A percentile compares a stretch with the other conserved stretches of the same genome.
Evolutionary conservation across 2,329 filamentous ascomycete genomes (phyloP).

Genomic region (Epichloe coenophiala): DNA sequence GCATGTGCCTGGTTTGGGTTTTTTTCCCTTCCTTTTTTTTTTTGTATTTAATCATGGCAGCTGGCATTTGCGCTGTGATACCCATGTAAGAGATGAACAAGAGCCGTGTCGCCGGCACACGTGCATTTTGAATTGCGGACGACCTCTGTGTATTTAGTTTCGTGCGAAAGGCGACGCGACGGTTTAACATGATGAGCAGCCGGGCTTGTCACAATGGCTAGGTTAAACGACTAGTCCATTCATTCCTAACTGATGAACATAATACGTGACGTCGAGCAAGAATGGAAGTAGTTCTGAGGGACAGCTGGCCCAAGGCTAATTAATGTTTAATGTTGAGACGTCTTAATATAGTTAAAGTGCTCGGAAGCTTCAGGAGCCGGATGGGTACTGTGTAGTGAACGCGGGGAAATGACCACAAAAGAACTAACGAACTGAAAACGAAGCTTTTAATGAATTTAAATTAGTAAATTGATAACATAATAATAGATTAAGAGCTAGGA

Average conservation of each 20-base stretch:
- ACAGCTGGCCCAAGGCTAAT: not conserved
- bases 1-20: not conserved
- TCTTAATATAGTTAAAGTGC: not conserved
- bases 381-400: too few species aligned
- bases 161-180: not conserved
- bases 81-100: not conserved
- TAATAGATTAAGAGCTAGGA: too few species aligned
- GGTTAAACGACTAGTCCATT: too few species aligned
- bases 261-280: not conserved
- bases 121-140: not conserved
- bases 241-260: too few species aligned
- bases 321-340: not conserved
- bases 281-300: not conserved
- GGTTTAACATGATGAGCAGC: not conserved
- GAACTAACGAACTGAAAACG: too few species aligned
- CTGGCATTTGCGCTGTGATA: conserved; percentile 1
- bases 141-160: not conserved
- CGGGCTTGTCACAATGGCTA: too few species aligned
- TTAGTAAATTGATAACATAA: too few species aligned
- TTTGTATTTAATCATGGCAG: not conserved
- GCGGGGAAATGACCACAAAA: not conserved
- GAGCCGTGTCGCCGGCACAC: not conserved
- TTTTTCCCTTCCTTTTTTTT: not conserved
- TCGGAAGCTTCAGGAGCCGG: not conserved
- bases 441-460: too few species aligned